These are phyloP conservation scores for Lachnellula willkommii DNA, from an alignment of 2,329 filamentous ascomycete species.

Conservation along the genomic window DNA sequence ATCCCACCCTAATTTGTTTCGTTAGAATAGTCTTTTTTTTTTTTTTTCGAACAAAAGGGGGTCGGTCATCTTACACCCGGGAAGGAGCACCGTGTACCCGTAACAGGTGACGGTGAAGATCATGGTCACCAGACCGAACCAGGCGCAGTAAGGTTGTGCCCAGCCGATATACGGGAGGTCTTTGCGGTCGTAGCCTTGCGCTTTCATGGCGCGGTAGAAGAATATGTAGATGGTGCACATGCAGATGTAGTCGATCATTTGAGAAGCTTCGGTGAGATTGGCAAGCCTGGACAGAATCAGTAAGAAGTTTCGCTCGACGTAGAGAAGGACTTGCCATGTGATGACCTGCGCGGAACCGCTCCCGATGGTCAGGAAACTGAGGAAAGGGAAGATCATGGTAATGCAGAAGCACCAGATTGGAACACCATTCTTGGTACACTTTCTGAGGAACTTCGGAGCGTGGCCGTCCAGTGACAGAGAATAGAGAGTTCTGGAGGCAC, in stretches of 20 bases:
- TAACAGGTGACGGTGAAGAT: constrained; percentile 66
- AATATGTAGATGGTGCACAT: constrained; percentile 65
- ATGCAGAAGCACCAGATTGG: constrained; percentile 57
- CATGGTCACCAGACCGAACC: constrained; percentile 52
- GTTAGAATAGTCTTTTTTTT: neutral
- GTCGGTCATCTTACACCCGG: constrained; percentile 34
- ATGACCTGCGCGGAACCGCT: constrained; percentile 40
- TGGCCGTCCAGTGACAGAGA: constrained; percentile 62
- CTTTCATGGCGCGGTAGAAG: constrained; percentile 63
- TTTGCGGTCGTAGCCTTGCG: constrained; percentile 60
- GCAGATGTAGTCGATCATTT: constrained; percentile 65
- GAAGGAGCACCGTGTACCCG: constrained; percentile 70
- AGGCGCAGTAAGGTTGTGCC: constrained; percentile 62
- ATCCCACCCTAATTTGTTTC: constrained; percentile 47
- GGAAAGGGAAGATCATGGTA: constrained; percentile 61
- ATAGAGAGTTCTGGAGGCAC: constrained; percentile 63
- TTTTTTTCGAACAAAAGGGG: neutral
- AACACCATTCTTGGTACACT: constrained; percentile 56
- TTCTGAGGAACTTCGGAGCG: constrained; percentile 56
- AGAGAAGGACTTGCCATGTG: constrained; percentile 27
- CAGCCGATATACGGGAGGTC: constrained; percentile 58
- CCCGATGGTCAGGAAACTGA: constrained; percentile 63
- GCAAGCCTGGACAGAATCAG: constrained; percentile 26
- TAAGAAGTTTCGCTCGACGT: neutral
- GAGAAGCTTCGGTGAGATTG: constrained; percentile 63